A percentile compares a stretch with the other conserved stretches of the same genome.
phyloP scores from a whole-genome alignment of 148 eudicot genomes.

The Rhododendron vialii region DNA sequence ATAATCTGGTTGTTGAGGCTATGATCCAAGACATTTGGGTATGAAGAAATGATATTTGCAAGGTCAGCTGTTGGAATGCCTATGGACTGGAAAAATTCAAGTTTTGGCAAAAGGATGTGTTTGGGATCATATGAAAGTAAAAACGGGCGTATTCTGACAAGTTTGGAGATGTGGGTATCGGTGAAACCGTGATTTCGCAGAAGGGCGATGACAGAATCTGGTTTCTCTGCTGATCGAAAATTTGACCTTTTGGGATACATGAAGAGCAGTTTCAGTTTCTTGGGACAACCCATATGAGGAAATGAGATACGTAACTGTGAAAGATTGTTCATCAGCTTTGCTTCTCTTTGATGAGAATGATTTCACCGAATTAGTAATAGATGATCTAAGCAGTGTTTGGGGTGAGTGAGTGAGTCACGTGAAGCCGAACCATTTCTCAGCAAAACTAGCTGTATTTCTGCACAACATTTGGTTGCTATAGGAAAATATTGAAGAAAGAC shows the following conservation, averaged over 20 bases:
- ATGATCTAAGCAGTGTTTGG: too few relatives aligned
- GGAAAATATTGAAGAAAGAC: too few relatives aligned
- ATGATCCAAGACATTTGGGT: neutral
- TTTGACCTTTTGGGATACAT: conserved; percentile 7
- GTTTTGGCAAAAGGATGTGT: conserved; percentile 20
- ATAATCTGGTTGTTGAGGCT: conserved; percentile 12
- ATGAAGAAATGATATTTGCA: neutral
- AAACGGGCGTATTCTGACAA: neutral
- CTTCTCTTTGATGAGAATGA: neutral
- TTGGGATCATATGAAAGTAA: conserved; percentile 11
- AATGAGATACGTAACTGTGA: conserved; percentile 6
- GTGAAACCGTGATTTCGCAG: conserved; percentile 7
- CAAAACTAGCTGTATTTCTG: too few relatives aligned
- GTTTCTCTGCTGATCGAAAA: neutral
- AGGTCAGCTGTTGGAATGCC: conserved; percentile 7
- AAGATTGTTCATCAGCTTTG: neutral
- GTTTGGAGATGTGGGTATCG: conserved; percentile 7
- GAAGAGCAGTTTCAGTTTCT: neutral
- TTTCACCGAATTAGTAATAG: neutral
- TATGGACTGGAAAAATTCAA: conserved; percentile 16
- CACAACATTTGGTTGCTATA: too few relatives aligned
- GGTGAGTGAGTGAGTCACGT: too few relatives aligned
- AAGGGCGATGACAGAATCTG: neutral
- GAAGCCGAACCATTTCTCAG: too few relatives aligned
- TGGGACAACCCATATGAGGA: conserved; percentile 14